These are phyloP conservation scores for Psidium guajava DNA, from an alignment of 345 rosid species.

Conservation along the genomic window DNA sequence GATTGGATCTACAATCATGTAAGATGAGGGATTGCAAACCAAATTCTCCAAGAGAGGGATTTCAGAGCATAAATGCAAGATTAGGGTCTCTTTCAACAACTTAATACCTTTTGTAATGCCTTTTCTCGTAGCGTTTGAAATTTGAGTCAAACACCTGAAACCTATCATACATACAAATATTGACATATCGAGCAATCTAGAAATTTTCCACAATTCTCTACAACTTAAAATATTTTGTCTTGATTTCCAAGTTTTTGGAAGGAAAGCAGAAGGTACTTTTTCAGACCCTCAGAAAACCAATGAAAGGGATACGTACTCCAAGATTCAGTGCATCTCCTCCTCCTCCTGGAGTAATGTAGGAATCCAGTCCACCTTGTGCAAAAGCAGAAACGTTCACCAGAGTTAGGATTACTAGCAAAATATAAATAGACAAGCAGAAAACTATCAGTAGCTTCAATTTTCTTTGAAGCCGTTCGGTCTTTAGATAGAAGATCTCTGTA, in stretches of 20 bases:
- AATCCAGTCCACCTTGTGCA: constrained; percentile 38
- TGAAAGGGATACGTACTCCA: background rate
- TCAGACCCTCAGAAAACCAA: background rate
- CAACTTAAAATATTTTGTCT: background rate
- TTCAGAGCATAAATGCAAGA: background rate
- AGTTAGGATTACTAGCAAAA: background rate
- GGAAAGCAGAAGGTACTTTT: background rate
- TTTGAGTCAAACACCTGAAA: background rate
- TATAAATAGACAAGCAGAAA: background rate
- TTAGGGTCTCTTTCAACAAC: background rate
- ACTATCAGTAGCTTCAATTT: background rate
- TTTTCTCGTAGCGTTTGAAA: background rate
- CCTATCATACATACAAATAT: background rate
- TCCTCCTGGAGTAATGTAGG: constrained; percentile 20
- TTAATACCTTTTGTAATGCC: background rate
- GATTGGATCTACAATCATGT: background rate
- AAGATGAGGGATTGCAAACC: background rate
- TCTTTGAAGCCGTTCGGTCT: background rate
- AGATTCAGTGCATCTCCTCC: constrained; percentile 41
- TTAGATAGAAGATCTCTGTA: background rate
- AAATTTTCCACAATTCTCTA: background rate
- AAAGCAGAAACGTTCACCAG: background rate
- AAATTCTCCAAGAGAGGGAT: background rate
- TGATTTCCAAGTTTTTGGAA: background rate
- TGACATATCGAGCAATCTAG: background rate